phyloP scores from a whole-genome alignment of 192 early-diverging fungal species.

The Dimargaris xerosporica region DNA sequence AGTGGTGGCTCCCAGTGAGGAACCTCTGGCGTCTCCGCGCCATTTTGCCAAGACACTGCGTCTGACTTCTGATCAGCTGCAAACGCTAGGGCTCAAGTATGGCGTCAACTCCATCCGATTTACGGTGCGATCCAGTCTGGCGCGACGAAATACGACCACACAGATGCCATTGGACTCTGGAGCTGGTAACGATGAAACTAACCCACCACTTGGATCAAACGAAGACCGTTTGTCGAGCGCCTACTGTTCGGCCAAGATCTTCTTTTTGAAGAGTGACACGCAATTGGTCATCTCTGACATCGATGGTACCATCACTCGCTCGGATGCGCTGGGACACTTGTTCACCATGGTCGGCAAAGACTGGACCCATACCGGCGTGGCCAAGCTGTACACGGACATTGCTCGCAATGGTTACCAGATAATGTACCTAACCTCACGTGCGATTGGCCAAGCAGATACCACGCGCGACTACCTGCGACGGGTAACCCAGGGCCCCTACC shows the following conservation, averaged over 20 bases:
- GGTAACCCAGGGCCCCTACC: conserved; percentile 74
- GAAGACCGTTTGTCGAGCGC: conserved; percentile 8
- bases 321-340: conserved; percentile 88
- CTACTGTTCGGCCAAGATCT: conserved; percentile 72
- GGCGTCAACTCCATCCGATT: conserved; percentile 87
- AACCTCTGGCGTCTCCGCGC: conserved; percentile 15
- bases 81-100: conserved; percentile 56
- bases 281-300: conserved; percentile 94
- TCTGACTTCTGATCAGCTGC: conserved; percentile 82
- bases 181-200: neutral
- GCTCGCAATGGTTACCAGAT: conserved; percentile 87
- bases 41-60: conserved; percentile 79
- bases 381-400: conserved; percentile 92
- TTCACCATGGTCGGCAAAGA: conserved; percentile 96
- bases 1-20: neutral
- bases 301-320: conserved; percentile 98
- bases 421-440: conserved; percentile 84
- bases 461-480: conserved; percentile 84
- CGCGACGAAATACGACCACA: conserved; percentile 28
- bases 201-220: neutral
- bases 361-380: conserved; percentile 96
- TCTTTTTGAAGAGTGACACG: conserved; percentile 67
- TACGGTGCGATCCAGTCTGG: conserved; percentile 69
- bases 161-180: neutral
- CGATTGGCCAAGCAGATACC: conserved; percentile 86